A percentile compares a stretch with the other conserved stretches of the same genome.
phyloP scores from a whole-genome alignment of 179 eudicot genomes.

The Amaranthus tricolor region DNA sequence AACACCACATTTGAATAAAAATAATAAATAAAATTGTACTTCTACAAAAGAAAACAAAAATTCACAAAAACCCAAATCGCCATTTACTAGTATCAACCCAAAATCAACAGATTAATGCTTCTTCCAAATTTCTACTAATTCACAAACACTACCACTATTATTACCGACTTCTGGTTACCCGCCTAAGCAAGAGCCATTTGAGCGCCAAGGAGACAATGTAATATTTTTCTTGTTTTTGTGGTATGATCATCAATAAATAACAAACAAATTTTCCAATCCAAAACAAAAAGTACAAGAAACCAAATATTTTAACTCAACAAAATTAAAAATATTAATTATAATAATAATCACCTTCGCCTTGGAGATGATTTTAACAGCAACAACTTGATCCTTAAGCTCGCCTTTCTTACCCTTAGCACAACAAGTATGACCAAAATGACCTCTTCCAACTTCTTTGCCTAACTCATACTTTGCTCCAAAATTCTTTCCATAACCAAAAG shows the following conservation, averaged over 20 bases:
- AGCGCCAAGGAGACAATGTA: not conserved
- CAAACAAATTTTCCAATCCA: too few relatives aligned
- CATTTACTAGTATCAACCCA: not conserved
- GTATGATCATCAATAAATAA: not conserved
- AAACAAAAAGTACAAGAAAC: not conserved
- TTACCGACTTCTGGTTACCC: too few relatives aligned
- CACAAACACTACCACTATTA: too few relatives aligned
- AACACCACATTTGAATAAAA: not conserved
- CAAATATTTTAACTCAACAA: not conserved
- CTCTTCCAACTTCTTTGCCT: conserved; percentile 49
- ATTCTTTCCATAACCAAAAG: conserved; percentile 45
- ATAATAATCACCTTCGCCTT: conserved; percentile 40
- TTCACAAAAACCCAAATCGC: not conserved
- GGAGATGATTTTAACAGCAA: conserved; percentile 54
- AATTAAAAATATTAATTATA: not conserved
- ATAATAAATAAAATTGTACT: not conserved
- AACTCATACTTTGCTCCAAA: conserved; percentile 46
- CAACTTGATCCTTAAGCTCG: conserved; percentile 41
- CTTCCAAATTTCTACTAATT: not conserved
- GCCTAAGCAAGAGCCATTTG: too few relatives aligned
- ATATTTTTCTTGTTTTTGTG: not conserved
- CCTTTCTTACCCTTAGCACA: conserved; percentile 41
- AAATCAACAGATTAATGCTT: not conserved
- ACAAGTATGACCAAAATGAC: conserved; percentile 56
- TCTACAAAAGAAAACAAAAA: not conserved